Percentiles rank a stretch among this genome's conserved stretches.
These are phyloP conservation scores for Euptelea pleiosperma DNA, from an alignment of 164 flowering plant genomes.

Conservation along the genomic window DNA sequence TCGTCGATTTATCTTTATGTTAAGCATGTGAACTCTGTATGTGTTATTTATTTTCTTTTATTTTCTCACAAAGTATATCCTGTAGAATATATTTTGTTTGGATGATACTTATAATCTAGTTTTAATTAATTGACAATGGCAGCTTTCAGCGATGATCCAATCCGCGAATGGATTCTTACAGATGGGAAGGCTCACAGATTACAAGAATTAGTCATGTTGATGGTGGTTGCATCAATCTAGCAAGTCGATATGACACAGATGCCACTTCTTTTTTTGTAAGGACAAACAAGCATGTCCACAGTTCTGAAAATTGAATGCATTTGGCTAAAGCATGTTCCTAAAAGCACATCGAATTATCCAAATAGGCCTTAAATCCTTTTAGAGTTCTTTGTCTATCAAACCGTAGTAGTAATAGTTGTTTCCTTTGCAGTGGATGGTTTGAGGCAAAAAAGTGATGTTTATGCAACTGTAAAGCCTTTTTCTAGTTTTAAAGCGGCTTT, in stretches of 20 bases:
- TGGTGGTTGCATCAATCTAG: conserved; percentile 92
- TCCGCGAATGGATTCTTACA: conserved; percentile 83
- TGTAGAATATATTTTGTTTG: too few species aligned
- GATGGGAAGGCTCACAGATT: conserved; percentile 85
- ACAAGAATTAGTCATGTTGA: conserved; percentile 72
- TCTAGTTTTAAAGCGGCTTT: too few species aligned
- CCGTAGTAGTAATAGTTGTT: not conserved
- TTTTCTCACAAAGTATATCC: too few species aligned
- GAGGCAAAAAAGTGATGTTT: conserved; percentile 11
- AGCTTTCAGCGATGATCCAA: conserved; percentile 68
- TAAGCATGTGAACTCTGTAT: too few species aligned
- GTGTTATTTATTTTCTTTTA: too few species aligned
- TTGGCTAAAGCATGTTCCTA: too few species aligned
- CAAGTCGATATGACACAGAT: conserved; percentile 87
- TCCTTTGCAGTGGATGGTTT: not conserved
- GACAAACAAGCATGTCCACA: conserved; percentile 62
- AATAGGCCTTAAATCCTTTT: not conserved
- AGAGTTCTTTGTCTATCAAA: not conserved
- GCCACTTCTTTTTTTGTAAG: conserved; percentile 89
- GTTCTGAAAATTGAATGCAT: not conserved
- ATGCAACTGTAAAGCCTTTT: not conserved
- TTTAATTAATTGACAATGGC: conserved; percentile 44
- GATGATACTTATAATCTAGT: too few species aligned
- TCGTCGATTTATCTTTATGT: too few species aligned
- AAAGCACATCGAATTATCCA: too few species aligned